A percentile compares a stretch with the other conserved stretches of the same genome.
Evolutionary conservation across 192 early-diverging fungal species (phyloP).

Genomic region (Podochytrium sp.): DNA sequence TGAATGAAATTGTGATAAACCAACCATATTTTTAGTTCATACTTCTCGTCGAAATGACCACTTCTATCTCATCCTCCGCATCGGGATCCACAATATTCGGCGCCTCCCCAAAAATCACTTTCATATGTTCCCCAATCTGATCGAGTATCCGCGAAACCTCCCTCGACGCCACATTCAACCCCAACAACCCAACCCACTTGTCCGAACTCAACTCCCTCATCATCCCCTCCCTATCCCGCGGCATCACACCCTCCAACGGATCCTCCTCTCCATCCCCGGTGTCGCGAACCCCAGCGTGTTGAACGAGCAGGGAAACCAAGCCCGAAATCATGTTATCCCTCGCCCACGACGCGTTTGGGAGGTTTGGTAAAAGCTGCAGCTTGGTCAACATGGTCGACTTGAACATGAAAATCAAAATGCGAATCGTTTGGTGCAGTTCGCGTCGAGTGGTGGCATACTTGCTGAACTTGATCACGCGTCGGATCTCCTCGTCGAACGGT

Average conservation of each 20-base stretch:
- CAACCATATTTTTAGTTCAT: too few species aligned
- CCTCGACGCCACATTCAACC: not conserved
- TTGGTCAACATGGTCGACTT: slow-evolving; percentile 21
- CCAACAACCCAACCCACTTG: slow-evolving; percentile 18
- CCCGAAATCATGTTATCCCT: slow-evolving; percentile 9
- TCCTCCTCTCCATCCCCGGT: not conserved
- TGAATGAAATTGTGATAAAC: too few species aligned
- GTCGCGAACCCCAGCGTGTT: not conserved
- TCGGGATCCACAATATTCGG: not conserved
- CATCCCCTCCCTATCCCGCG: not conserved
- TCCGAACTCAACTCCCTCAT: slow-evolving; percentile 15
- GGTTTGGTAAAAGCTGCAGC: slow-evolving; percentile 13
- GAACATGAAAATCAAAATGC: slow-evolving; percentile 20
- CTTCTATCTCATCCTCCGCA: not conserved
- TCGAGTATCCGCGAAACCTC: slow-evolving; percentile 16
- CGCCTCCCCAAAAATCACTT: slow-evolving; percentile 23
- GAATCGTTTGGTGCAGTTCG: slow-evolving; percentile 15
- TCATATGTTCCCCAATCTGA: slow-evolving; percentile 11
- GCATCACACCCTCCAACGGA: slow-evolving; percentile 16
- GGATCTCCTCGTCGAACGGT: slow-evolving; percentile 8
- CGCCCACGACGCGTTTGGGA: slow-evolving; percentile 18
- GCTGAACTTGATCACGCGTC: not conserved
- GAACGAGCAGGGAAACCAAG: slow-evolving; percentile 1
- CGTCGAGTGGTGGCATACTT: not conserved
- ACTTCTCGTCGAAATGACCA: too few species aligned